Evolutionary conservation across 768 basidiomycete genomes (phyloP).

Genomic region (Termitomyces sp.): DNA sequence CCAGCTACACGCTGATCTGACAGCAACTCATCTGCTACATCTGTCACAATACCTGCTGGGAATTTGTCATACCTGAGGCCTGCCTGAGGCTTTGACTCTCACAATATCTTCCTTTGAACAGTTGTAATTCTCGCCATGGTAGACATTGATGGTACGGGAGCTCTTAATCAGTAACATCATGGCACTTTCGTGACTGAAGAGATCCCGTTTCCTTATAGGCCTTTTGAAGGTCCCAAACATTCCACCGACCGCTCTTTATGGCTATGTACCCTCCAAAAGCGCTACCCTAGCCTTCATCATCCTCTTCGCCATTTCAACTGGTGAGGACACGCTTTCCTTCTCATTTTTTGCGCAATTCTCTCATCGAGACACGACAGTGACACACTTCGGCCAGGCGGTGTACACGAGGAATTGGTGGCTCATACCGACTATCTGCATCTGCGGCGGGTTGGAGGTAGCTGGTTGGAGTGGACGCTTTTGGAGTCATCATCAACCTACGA

Average conservation of each 20-base stretch:
- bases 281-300: constrained; percentile 35
- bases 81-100: not conserved
- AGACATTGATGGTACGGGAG: not conserved
- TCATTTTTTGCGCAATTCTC: not conserved
- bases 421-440: constrained; percentile 42
- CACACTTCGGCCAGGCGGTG: constrained; percentile 43
- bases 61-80: not conserved
- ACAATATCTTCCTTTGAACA: not conserved
- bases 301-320: constrained; percentile 35
- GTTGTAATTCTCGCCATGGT: not conserved
- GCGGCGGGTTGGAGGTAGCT: constrained; percentile 45
- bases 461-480: constrained; percentile 58
- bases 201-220: not conserved
- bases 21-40: not conserved
- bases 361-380: constrained; percentile 23
- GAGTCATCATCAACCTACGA: constrained; percentile 33
- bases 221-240: not conserved
- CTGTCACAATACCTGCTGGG: not conserved
- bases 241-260: constrained; percentile 21
- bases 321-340: constrained; percentile 17
- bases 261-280: constrained; percentile 36
- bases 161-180: not conserved
- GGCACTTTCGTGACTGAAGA: not conserved
- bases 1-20: too few relatives aligned
- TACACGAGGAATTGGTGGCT: constrained; percentile 50